Percentiles rank a stretch among this genome's conserved stretches.
Conservation (phyloP, 2,329 filamentous ascomycete genomes). For the Colletotrichum godetiae region DNA sequence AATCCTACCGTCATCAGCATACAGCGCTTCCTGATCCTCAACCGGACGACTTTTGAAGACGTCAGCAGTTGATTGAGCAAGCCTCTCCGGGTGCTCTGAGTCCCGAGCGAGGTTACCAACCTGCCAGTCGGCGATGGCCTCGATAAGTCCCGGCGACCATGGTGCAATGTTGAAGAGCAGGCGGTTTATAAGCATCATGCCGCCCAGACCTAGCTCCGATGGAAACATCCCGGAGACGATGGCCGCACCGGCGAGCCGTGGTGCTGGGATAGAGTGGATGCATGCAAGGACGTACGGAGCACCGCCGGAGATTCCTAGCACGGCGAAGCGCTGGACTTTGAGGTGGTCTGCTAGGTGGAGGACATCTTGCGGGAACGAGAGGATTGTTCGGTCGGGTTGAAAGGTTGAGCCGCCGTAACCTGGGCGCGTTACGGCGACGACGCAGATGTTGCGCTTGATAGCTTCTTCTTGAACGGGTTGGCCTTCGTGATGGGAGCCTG, state of each 20-base stretch:
- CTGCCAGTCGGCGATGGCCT: slow-evolving; percentile 6
- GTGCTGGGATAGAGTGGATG: slow-evolving; percentile 42
- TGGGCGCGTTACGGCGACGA: slow-evolving; percentile 53
- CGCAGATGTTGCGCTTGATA: slow-evolving; percentile 41
- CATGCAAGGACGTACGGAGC: slow-evolving; percentile 51
- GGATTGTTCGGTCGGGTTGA: slow-evolving; percentile 44
- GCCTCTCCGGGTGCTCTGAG: background rate
- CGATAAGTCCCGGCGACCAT: slow-evolving; percentile 17
- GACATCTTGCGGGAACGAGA: slow-evolving; percentile 50
- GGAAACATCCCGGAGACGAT: slow-evolving; percentile 37
- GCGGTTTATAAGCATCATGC: slow-evolving; percentile 34
- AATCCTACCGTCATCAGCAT: background rate
- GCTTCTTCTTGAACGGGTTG: slow-evolving; percentile 41
- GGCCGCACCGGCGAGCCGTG: slow-evolving; percentile 19
- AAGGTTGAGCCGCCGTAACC: slow-evolving; percentile 54
- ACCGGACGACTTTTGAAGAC: slow-evolving; percentile 13
- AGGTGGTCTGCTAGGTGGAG: slow-evolving; percentile 42
- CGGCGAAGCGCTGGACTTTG: slow-evolving; percentile 42
- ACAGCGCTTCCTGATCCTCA: slow-evolving; percentile 40
- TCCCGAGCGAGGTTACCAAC: background rate
- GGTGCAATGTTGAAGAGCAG: slow-evolving; percentile 23
- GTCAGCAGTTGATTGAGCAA: background rate
- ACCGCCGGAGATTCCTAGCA: slow-evolving; percentile 49
- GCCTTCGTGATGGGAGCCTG: slow-evolving; percentile 52
- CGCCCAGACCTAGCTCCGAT: slow-evolving; percentile 20